Evolutionary conservation across 176 grass and related monocot genomes (phyloP).

Genomic region (Eragrostis nindensis): DNA sequence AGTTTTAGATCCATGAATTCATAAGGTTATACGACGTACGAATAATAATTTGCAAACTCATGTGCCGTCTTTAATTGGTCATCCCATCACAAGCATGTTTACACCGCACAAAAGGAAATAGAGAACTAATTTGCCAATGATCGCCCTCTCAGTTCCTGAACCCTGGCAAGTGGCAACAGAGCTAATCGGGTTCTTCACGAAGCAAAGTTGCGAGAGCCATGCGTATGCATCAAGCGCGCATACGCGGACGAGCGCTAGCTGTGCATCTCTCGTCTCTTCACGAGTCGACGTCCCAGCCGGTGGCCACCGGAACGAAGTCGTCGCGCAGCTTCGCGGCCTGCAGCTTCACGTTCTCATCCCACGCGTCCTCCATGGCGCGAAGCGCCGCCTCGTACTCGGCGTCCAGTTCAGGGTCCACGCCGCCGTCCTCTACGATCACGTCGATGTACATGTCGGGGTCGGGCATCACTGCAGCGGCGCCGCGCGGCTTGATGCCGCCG

Average conservation of each 20-base stretch:
- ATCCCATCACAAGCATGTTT: too few species aligned
- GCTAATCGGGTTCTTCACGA: too few species aligned
- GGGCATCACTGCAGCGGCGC: neutral
- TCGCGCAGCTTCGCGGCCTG: neutral
- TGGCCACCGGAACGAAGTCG: conserved; percentile 10
- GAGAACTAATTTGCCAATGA: too few species aligned
- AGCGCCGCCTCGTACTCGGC: conserved; percentile 14
- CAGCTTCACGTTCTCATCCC: neutral
- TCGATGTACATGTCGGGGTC: conserved; percentile 28
- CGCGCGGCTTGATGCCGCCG: neutral
- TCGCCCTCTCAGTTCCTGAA: too few species aligned
- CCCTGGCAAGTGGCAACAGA: too few species aligned
- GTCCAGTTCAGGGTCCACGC: conserved; percentile 21
- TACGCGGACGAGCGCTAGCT: too few species aligned
- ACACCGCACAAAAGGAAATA: conserved; percentile 13
- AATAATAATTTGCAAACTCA: too few species aligned
- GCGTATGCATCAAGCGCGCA: too few species aligned
- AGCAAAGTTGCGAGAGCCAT: too few species aligned
- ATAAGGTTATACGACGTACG: too few species aligned
- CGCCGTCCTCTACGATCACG: neutral
- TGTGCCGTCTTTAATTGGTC: neutral
- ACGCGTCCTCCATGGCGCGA: neutral
- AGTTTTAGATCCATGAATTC: too few species aligned
- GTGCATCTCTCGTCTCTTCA: neutral
- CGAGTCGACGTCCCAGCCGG: conserved; percentile 6